Evolutionary conservation across 176 grass and related monocot genomes (phyloP), one percentile per base, ranked within the genome.

Genomic region (Dactylis glomerata): DNA sequence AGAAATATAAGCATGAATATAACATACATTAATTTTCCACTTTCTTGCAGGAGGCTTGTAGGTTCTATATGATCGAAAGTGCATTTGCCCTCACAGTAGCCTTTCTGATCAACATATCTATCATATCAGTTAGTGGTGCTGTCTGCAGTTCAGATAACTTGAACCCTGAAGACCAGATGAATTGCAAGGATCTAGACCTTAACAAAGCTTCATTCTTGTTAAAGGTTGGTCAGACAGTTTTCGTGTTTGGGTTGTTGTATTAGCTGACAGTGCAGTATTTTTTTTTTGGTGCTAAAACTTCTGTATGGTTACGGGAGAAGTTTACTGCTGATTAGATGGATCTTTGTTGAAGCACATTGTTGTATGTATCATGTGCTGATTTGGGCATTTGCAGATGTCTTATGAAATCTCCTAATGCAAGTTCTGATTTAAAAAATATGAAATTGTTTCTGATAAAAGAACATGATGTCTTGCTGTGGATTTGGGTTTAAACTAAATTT

Each of bases 151-250:
- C 96, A 36, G 85, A 88, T 63, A 86, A 82, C 78, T 84, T 98
- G 77, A 82, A 83, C 73, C 91, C 78, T 78, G 87, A 93, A 87
- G 96, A 98, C 82, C 91, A 83, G 84, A 80, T 52, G 54, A 98
- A 92, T 52, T 98, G 96, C 70, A 77, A 27, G 68, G 93, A 95
- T 86, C 81, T 98, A 27, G 96, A 98, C 86, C 93, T 98, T 79
- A 98, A 98, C 55, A 98, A 93, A 86, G 96, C 96, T 84, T 95
- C 96, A 13, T 98, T 98, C 92, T 81, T 98, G 75, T 86, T 98
- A 34, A 98, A 87, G 88, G 96, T 98, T 68, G 10, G 88, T 82
- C 38, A 73, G 47, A 64, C 73, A 40, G 57, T 76, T 74, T 34
- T 54, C 5, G 26, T 78, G 3, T 85, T 85, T 41, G 9, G 73